phyloP scores from a whole-genome alignment of 495 filamentous ascomycete species.

The Pyrenula massariospora region DNA sequence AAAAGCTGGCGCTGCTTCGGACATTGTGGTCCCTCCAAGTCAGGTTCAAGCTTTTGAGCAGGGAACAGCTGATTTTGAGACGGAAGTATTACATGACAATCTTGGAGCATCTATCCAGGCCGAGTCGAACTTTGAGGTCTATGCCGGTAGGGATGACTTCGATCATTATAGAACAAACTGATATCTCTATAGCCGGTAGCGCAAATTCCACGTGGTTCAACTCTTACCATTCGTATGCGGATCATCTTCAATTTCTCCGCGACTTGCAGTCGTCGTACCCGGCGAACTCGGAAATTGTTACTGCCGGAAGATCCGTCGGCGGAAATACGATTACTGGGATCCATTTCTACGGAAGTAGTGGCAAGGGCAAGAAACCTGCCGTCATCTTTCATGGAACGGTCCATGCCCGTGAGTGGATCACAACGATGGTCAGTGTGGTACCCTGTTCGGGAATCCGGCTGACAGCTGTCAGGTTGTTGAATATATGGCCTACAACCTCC shows the following conservation, averaged over 20 bases:
- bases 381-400: constrained; percentile 50
- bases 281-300: constrained; percentile 38
- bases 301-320: constrained; percentile 34
- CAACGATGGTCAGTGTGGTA: constrained; percentile 20
- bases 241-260: constrained; percentile 40
- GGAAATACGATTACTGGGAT: constrained; percentile 44
- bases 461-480: constrained; percentile 26
- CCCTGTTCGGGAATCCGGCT: background rate
- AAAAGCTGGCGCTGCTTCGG: constrained; percentile 17
- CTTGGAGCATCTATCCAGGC: constrained; percentile 27
- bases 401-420: constrained; percentile 56
- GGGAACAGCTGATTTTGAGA: constrained; percentile 15
- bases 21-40: constrained; percentile 30
- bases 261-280: constrained; percentile 37
- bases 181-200: background rate
- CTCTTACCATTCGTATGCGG: constrained; percentile 31
- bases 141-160: constrained; percentile 7
- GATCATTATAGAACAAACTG: background rate
- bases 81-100: constrained; percentile 27
- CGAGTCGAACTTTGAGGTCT: constrained; percentile 17
- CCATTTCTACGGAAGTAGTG: constrained; percentile 42
- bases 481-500: constrained; percentile 42
- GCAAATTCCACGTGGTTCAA: constrained; percentile 38
- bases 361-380: constrained; percentile 43
- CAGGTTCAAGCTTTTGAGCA: constrained; percentile 20